Percentiles rank a stretch among this genome's conserved stretches.
These are phyloP conservation scores for Quercus lobata DNA, from an alignment of 331 rosid species.

Conservation along the genomic window DNA sequence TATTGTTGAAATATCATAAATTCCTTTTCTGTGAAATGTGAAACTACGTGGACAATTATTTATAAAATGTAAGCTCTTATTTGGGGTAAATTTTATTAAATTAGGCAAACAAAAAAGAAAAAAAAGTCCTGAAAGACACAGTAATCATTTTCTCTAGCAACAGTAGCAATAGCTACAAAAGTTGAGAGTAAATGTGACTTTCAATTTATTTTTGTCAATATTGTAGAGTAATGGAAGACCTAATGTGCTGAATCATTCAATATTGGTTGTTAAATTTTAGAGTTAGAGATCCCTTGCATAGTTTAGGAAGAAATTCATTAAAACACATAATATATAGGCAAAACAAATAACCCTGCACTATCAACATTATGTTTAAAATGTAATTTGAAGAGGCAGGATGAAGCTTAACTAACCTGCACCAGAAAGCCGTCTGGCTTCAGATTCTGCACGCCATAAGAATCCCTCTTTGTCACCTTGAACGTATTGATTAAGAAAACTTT, in stretches of 20 bases:
- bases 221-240: neutral
- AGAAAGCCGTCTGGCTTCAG: slow-evolving; percentile 86
- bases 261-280: neutral
- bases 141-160: neutral
- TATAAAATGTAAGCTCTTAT: neutral
- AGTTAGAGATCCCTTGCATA: neutral
- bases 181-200: neutral
- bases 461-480: slow-evolving; percentile 74
- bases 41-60: neutral
- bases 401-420: slow-evolving; percentile 53
- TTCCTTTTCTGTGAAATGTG: neutral
- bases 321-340: neutral
- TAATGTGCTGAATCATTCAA: neutral
- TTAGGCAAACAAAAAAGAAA: neutral
- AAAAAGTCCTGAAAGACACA: neutral
- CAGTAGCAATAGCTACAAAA: neutral
- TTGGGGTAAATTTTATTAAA: neutral
- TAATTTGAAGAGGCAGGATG: neutral
- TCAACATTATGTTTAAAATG: neutral
- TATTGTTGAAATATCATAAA: neutral
- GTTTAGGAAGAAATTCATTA: neutral
- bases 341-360: neutral
- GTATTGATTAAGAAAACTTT: slow-evolving; percentile 55
- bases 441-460: slow-evolving; percentile 65
- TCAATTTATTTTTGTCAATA: neutral